Base-by-base conservation (phyloP, 352 stramenopile genomes). In the Pseudoperonospora humuli region DNA sequence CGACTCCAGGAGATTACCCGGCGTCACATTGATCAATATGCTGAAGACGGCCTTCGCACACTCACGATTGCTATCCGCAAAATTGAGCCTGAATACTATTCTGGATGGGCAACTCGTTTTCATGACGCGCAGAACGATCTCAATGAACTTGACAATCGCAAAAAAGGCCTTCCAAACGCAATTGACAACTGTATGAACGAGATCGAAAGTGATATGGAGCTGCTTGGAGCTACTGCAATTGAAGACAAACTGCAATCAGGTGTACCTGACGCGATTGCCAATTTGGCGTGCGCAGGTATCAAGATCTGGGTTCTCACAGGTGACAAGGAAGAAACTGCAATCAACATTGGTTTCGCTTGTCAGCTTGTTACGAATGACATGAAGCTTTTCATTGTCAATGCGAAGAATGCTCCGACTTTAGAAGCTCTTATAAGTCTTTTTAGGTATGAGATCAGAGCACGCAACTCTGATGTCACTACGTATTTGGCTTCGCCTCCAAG, bases 241-340 rank as follows among this genome's bases (percentile, higher is more conserved):
- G 88, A 97, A 70, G 90, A 97, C 65, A 93, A 96, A 58, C 69
- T 97, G 14, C 90, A 97, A 57, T 62, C 84, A 24, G 70, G 84
- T 41, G 91, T 97, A 3, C 84, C 86, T 0, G 74, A 75, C 17
- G 72, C 79, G 11, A 96, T 97, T 23, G 67, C 77, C 0, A 84
- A 85, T 39, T 54, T 97, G 1, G 83, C 85, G 52, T 61, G 61
- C 8, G 88, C 83, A 0, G 83, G 84, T 17, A 95, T 97, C 51
- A 86, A 92, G 31, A 64, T 97, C 15, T 97, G 88, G 85, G 91
- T 97, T 60, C 77, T 97, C 10, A 97, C 91, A 7, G 89, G 89
- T 23, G 91, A 97, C 64, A 97, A 97, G 58, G 56, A 91, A 27
- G 90, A 97, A 52, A 97, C 91, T 3, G 91, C 91, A 13, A 96